These are phyloP conservation scores for Sordariomycetes sp. DNA, from an alignment of 2,329 filamentous ascomycete genomes.

Conservation along the genomic window DNA sequence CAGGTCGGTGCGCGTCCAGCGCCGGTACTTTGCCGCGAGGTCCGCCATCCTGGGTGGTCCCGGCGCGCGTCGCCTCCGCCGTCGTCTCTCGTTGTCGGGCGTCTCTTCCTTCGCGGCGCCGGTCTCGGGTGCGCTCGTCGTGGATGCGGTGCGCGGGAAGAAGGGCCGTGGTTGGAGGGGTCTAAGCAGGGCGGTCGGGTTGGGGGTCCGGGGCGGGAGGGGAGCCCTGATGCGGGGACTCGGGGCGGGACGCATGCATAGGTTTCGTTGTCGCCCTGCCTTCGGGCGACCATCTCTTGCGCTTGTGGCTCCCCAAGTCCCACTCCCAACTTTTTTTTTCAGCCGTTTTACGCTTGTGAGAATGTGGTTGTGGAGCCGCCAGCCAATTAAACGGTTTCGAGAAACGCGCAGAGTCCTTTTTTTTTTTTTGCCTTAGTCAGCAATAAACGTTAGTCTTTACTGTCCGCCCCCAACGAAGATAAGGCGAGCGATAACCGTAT, in stretches of 20 bases:
- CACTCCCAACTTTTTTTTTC: neutral
- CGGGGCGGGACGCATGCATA: conserved; percentile 1
- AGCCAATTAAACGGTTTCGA: too few relatives aligned
- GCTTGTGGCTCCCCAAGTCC: neutral
- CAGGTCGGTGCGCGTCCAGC: conserved; percentile 56
- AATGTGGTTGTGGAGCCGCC: too few relatives aligned
- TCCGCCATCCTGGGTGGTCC: conserved; percentile 14
- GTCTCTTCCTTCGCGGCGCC: neutral
- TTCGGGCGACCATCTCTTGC: neutral
- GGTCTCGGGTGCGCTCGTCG: neutral
- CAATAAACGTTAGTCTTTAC: neutral
- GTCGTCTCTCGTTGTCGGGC: neutral
- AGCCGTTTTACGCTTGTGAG: too few relatives aligned
- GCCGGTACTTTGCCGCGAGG: conserved; percentile 35
- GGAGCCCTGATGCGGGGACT: neutral
- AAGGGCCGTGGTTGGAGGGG: neutral
- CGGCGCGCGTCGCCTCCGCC: neutral
- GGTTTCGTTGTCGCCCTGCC: neutral
- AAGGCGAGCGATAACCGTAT: neutral
- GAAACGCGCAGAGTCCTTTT: too few relatives aligned
- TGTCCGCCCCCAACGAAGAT: neutral
- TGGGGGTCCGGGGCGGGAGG: neutral
- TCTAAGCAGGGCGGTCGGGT: neutral
- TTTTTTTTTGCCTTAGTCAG: neutral
- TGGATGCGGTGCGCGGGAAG: neutral